Evolutionary conservation across 2,329 filamentous ascomycete genomes (phyloP).

Genomic region (Colletotrichum sp.): DNA sequence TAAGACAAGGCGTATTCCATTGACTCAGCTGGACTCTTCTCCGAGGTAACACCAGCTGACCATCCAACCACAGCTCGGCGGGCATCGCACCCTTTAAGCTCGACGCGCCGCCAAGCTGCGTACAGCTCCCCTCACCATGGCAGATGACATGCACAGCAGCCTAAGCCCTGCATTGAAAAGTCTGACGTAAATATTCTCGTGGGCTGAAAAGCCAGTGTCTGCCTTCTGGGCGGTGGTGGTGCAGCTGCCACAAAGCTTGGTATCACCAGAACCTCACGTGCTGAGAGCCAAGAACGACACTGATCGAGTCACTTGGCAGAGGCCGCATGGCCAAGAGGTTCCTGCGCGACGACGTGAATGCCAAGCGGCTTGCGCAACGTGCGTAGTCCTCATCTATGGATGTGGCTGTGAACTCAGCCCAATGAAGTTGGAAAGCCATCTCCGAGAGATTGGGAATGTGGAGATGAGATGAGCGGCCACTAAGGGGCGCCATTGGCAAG

Average conservation of each 20-base stretch:
- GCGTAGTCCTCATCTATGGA: neutral
- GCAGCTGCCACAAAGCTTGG: constrained; percentile 19
- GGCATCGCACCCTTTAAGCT: neutral
- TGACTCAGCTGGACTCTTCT: neutral
- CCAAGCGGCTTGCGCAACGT: neutral
- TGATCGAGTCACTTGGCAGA: neutral
- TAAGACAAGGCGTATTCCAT: neutral
- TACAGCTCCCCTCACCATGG: neutral
- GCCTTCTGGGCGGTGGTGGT: neutral
- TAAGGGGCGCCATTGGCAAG: neutral
- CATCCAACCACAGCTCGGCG: neutral
- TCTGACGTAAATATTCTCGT: neutral
- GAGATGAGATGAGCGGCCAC: constrained; percentile 3
- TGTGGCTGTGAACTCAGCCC: neutral
- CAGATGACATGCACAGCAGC: neutral
- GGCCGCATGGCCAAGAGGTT: neutral
- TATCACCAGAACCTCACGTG: neutral
- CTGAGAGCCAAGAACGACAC: neutral
- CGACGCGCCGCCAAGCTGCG: neutral
- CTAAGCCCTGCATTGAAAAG: neutral
- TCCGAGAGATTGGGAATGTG: neutral
- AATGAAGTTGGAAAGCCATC: neutral
- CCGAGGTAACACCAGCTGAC: neutral
- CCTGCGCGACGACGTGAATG: neutral
- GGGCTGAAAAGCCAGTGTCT: neutral